phyloP scores from a whole-genome alignment of 345 rosid species.

The Pseudoturritis turrita region DNA sequence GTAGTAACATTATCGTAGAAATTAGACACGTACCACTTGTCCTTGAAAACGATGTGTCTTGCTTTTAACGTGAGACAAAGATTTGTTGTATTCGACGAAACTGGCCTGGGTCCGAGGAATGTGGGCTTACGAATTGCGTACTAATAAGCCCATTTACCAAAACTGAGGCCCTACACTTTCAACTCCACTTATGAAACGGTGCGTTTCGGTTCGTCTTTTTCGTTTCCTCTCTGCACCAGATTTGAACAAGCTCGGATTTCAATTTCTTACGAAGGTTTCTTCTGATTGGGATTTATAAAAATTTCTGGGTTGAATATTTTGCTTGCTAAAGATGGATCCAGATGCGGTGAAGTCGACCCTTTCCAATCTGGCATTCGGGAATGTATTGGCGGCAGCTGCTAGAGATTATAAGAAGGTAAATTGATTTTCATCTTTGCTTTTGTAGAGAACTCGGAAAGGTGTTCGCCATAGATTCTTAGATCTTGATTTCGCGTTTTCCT shows the following conservation, averaged over 20 bases:
- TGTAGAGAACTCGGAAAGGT: too few species aligned
- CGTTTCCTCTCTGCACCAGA: conserved; percentile 24
- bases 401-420: conserved; percentile 90
- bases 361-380: conserved; percentile 82
- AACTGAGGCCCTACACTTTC: not conserved
- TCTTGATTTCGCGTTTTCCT: too few species aligned
- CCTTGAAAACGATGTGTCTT: conserved; percentile 1
- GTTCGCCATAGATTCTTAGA: too few species aligned
- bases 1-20: not conserved
- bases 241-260: conserved; percentile 1
- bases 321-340: conserved; percentile 59
- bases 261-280: conserved; percentile 1
- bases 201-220: conserved; percentile 1
- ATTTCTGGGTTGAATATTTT: too few species aligned
- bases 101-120: not conserved
- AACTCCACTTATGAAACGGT: not conserved
- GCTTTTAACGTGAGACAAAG: not conserved
- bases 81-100: not conserved
- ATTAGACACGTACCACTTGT: not conserved
- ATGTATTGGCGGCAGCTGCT: conserved; percentile 98
- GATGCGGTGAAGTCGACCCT: conserved; percentile 84
- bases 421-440: not conserved
- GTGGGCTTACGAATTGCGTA: not conserved
- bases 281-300: not conserved
- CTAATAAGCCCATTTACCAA: not conserved